A percentile compares a stretch with the other conserved stretches of the same genome.
Conservation (phyloP, 257 asterid species). For the Scutellaria barbata region DNA sequence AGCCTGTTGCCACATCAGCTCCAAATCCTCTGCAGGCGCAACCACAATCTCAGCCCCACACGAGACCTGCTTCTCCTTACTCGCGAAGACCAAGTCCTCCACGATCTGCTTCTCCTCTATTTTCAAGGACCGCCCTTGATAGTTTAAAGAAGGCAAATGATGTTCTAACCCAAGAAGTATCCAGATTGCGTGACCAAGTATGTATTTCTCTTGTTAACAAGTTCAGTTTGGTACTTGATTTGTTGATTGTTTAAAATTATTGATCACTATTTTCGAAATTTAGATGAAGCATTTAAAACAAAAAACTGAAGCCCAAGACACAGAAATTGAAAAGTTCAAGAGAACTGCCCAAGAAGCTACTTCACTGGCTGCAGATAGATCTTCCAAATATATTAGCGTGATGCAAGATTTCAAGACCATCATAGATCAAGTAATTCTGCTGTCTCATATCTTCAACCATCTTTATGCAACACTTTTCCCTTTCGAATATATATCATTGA, state of each 20-base stretch:
- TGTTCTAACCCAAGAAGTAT: slow-evolving; percentile 70
- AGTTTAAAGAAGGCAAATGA: slow-evolving; percentile 81
- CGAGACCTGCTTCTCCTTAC: slow-evolving; percentile 79
- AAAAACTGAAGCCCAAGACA: slow-evolving; percentile 61
- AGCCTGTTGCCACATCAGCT: slow-evolving; percentile 55
- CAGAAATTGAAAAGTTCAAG: slow-evolving; percentile 61
- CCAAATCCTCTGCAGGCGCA: slow-evolving; percentile 45
- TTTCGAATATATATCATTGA: slow-evolving; percentile 2
- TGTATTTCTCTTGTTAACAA: slow-evolving; percentile 26
- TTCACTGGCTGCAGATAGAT: slow-evolving; percentile 59
- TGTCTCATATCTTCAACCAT: slow-evolving; percentile 17
- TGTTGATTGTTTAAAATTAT: not conserved
- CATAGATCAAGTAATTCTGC: slow-evolving; percentile 59
- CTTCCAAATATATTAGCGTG: slow-evolving; percentile 52
- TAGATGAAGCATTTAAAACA: slow-evolving; percentile 68
- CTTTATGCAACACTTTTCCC: not conserved
- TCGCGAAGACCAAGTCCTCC: slow-evolving; percentile 85
- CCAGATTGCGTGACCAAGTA: slow-evolving; percentile 74
- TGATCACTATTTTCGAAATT: not conserved
- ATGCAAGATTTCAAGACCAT: slow-evolving; percentile 60
- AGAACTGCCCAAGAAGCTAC: slow-evolving; percentile 52
- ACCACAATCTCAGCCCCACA: slow-evolving; percentile 55
- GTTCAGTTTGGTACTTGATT: slow-evolving; percentile 8
- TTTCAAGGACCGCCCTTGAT: slow-evolving; percentile 82
- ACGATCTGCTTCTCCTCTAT: slow-evolving; percentile 62